These are phyloP conservation scores for Helotiales sp. DNA, from an alignment of 2,329 filamentous ascomycete genomes.

Conservation along the genomic window DNA sequence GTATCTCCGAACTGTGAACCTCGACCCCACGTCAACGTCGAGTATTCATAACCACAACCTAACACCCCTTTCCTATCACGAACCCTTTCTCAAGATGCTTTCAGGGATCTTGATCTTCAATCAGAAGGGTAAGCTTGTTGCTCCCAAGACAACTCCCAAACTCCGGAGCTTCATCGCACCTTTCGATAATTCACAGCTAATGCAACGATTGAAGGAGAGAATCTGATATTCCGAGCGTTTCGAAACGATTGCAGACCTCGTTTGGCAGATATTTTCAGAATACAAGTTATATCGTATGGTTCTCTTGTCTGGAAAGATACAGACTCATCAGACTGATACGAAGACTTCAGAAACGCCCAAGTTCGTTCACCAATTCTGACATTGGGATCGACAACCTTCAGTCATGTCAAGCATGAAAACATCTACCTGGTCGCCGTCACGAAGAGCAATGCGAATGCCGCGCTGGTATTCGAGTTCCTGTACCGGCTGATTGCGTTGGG, in stretches of 20 bases:
- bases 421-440: constrained; percentile 97
- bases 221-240: constrained; percentile 98
- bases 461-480: constrained; percentile 95
- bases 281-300: constrained; percentile 98
- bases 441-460: constrained; percentile 98
- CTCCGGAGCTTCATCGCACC: no score
- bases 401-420: constrained; percentile 99
- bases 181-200: no score
- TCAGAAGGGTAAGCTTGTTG: no score
- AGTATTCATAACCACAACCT: constrained; percentile 1
- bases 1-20: no score
- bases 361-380: constrained; percentile 97
- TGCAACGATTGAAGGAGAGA: no score
- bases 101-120: constrained; percentile 98
- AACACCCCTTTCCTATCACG: constrained; percentile 1
- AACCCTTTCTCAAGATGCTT: constrained; percentile 65
- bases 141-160: no score
- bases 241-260: constrained; percentile 97
- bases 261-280: constrained; percentile 97
- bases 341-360: constrained; percentile 46
- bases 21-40: constrained; percentile 14
- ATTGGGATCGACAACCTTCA: constrained; percentile 96
- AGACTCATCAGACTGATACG: no score
- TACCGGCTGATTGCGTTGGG: constrained; percentile 89
- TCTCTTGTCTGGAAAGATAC: no score